Evolutionary conservation across 2,329 filamentous ascomycete species (phyloP).

Genomic region (Geosmithia putterillii): DNA sequence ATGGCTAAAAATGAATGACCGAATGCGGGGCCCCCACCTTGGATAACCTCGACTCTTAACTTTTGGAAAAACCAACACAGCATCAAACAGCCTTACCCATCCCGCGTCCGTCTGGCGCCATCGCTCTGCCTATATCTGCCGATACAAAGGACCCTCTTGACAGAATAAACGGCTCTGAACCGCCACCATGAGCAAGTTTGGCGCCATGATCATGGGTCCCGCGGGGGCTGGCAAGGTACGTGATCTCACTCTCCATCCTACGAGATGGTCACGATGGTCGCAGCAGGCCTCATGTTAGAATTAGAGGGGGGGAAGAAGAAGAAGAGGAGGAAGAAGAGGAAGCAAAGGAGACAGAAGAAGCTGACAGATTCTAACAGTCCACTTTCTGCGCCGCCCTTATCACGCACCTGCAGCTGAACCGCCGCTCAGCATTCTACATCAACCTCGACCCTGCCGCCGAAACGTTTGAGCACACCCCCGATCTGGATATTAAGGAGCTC

Average conservation of each 20-base stretch:
- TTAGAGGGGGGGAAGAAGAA: not conserved
- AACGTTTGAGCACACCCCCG: constrained; percentile 79
- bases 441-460: constrained; percentile 97
- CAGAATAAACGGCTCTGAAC: not conserved
- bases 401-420: constrained; percentile 79
- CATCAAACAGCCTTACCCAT: not conserved
- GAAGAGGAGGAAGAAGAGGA: not conserved
- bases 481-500: constrained; percentile 90
- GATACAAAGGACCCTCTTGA: not conserved
- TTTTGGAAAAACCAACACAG: not conserved
- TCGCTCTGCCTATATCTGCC: not conserved
- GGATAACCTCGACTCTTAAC: not conserved
- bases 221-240: constrained; percentile 82
- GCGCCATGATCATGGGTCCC: constrained; percentile 89
- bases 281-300: not conserved
- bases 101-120: no score
- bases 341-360: not conserved
- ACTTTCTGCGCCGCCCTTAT: constrained; percentile 93
- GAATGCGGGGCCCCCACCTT: not conserved
- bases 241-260: not conserved
- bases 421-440: constrained; percentile 92
- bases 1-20: no score
- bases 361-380: constrained; percentile 35
- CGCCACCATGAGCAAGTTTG: constrained; percentile 76
- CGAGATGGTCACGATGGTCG: not conserved